Conservation (phyloP, 345 rosid genomes). For the Eutrema yunnanense region DNA sequence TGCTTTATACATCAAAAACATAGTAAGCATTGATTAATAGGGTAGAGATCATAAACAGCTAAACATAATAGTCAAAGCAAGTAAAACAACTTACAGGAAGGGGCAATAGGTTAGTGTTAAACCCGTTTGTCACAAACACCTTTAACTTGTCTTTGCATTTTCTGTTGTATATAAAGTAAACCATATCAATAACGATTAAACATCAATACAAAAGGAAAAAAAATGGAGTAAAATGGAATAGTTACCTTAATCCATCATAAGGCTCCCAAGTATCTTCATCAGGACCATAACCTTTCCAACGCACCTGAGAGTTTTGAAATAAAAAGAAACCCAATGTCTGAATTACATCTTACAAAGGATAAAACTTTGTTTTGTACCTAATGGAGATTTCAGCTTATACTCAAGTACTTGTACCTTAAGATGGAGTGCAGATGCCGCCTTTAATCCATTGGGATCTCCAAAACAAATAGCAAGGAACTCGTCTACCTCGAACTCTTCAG, state of each 20-base stretch:
- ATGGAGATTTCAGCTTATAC: background rate
- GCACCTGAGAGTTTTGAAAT: conserved; percentile 22
- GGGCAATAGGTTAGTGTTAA: conserved; percentile 31
- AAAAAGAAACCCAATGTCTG: background rate
- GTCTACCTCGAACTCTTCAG: conserved; percentile 22
- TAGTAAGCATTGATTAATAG: background rate
- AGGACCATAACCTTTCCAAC: conserved; percentile 32
- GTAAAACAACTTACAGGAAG: conserved; percentile 31
- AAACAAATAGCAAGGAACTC: conserved; percentile 5
- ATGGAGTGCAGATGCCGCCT: background rate
- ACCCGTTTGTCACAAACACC: conserved; percentile 33
- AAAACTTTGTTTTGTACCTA: background rate
- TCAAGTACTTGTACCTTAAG: conserved; percentile 6
- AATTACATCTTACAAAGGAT: background rate
- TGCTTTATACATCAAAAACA: background rate
- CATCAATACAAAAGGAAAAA: background rate
- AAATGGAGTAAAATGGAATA: background rate
- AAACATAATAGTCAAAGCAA: background rate
- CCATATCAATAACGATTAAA: background rate
- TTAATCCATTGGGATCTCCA: conserved; percentile 18
- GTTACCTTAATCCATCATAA: conserved; percentile 27
- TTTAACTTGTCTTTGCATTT: conserved; percentile 28
- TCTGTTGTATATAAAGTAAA: conserved; percentile 3
- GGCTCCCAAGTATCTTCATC: conserved; percentile 44
- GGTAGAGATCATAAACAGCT: no score